Evolutionary conservation across 257 asterid genomes (phyloP), one percentile per base, ranked within the genome.

Genomic region (Solanum ossicruentum): DNA sequence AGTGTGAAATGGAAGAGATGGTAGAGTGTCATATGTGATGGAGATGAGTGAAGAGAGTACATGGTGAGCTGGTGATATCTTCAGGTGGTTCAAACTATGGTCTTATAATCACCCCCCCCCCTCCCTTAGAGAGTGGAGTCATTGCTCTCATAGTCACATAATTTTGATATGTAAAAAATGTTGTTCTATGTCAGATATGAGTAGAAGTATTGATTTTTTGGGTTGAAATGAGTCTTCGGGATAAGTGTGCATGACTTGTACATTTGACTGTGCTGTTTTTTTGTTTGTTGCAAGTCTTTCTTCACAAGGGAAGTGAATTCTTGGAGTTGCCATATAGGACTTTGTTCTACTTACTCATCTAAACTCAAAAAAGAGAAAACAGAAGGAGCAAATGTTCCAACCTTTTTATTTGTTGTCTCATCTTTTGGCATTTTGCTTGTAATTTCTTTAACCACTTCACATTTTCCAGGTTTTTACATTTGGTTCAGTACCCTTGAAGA

Each of bases 401-500:
- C 65, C 65, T 16, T 77, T 77, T 77, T 77, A 16, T 77, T 63
- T 26, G 41, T 77, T 51, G 82, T 77, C 82, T 49, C 15, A 23
- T 51, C 47, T 26, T 77, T 26, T 77, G 82, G 28, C 49, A 10
- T 52, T 51, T 51, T 77, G 28, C 49, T 49, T 75, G 61, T 49
- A 23, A 75, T 75, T 49, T 17, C 41, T 49, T 21, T 49, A 49
- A 75, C 21, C 45, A 3, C 60, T 23, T 77, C 82, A 51, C 16
- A 4, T 28, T 70, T 85, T 61, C 71, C 88, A 95, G 98, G 98
- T 95, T 84, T 94, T 89, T 86, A 95, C 95, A 10, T 95, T 95
- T 82, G 98, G 98, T 58, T 95, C 98, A 84, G 98, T 95, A 79
- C 98, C 98, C 70, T 89, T 95, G 96, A 95, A 94, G 92, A 95